Conservation (phyloP, 2,329 filamentous ascomycete genomes). For the Talaromyces funiculosus region DNA sequence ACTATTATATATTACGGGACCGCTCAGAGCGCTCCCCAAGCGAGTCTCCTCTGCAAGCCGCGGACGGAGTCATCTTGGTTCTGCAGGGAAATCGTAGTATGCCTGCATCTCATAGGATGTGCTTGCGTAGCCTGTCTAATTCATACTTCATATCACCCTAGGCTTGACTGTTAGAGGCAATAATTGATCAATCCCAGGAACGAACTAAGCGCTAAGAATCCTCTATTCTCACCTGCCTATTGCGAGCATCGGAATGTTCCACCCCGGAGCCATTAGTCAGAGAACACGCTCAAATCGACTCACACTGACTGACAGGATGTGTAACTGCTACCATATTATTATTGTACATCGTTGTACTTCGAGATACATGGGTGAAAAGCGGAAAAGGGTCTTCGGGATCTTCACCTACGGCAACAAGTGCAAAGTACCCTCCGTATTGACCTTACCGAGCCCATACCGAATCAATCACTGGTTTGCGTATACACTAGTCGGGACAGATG, state of each 20-base stretch:
- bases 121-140: background rate
- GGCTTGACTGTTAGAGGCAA: background rate
- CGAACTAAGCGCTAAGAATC: background rate
- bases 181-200: background rate
- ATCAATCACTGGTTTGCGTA: background rate
- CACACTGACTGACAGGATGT: background rate
- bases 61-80: background rate
- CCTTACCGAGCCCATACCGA: background rate
- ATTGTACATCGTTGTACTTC: too few species aligned
- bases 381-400: background rate
- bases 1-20: background rate
- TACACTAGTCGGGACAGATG: background rate
- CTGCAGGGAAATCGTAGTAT: too few species aligned
- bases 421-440: background rate
- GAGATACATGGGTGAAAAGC: background rate
- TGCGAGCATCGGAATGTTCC: background rate
- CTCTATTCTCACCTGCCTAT: background rate
- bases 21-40: conserved; percentile 8
- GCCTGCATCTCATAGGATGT: background rate
- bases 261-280: background rate
- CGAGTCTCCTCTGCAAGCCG: conserved; percentile 3
- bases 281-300: background rate
- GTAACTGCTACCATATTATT: too few species aligned
- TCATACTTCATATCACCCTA: too few species aligned
- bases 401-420: background rate